These are phyloP conservation scores for Erigeron canadensis DNA, from an alignment of 129 eudicot species.

Conservation along the genomic window DNA sequence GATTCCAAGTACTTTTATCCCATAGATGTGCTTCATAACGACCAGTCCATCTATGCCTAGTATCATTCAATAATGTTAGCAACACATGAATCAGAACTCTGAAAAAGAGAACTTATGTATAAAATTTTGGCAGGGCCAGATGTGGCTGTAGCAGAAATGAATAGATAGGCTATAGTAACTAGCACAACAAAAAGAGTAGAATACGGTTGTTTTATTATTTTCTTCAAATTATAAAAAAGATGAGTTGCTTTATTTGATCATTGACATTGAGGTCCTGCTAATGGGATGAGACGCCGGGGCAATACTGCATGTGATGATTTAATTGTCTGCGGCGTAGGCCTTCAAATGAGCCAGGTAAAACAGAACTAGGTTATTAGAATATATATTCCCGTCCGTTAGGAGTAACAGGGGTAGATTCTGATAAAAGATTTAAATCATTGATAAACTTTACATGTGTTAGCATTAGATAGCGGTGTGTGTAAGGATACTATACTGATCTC, in stretches of 20 bases:
- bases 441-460: background rate
- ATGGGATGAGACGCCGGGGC: constrained; percentile 13
- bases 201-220: background rate
- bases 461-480: background rate
- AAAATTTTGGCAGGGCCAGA: constrained; percentile 14
- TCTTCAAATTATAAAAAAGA: background rate
- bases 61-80: constrained; percentile 26
- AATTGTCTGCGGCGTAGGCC: background rate
- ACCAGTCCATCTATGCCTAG: constrained; percentile 99
- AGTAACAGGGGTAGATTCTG: background rate
- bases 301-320: background rate
- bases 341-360: constrained; percentile 11
- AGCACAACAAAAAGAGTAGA: background rate
- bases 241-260: background rate
- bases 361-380: background rate
- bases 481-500: background rate
- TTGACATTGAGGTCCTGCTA: background rate
- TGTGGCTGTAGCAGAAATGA: constrained; percentile 14
- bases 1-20: constrained; percentile 99
- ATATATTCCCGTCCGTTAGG: background rate
- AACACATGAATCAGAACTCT: constrained; percentile 23
- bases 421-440: background rate
- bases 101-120: background rate
- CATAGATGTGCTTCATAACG: constrained; percentile 99
- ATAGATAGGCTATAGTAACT: constrained; percentile 18